Evolutionary conservation across 208 protist genomes (phyloP).

Genomic region (Leishmania tarentolae): DNA sequence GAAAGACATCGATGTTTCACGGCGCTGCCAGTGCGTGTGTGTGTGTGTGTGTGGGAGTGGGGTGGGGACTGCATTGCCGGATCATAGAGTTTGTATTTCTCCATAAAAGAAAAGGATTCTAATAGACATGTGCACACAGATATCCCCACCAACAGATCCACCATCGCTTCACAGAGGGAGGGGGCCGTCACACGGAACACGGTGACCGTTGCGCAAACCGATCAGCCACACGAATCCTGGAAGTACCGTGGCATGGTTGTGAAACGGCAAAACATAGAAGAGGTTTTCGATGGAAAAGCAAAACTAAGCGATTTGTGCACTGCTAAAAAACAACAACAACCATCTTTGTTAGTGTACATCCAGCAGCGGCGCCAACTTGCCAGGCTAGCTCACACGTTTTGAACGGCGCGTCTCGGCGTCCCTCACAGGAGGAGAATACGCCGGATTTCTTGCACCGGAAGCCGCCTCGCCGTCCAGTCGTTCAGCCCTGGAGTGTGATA

Average conservation of each 20-base stretch:
- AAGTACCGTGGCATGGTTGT: background rate
- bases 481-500: slow-evolving; percentile 63
- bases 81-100: background rate
- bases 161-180: background rate
- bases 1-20: background rate
- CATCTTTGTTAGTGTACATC: slow-evolving; percentile 4
- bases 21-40: background rate
- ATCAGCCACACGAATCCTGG: background rate
- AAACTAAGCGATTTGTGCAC: background rate
- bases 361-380: background rate
- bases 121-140: slow-evolving; percentile 10
- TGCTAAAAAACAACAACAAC: background rate
- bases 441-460: slow-evolving; percentile 69
- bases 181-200: background rate
- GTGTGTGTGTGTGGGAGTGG: background rate
- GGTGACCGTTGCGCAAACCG: background rate
- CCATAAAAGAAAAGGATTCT: background rate
- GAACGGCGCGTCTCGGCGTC: background rate
- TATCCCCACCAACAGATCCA: background rate
- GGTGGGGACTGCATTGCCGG: background rate
- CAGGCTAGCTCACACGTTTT: background rate
- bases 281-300: background rate
- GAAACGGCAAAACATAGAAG: background rate
- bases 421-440: slow-evolving; percentile 58
- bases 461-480: slow-evolving; percentile 69